Conservation (phyloP, 306 rosid species). For the Inga laurina region DNA sequence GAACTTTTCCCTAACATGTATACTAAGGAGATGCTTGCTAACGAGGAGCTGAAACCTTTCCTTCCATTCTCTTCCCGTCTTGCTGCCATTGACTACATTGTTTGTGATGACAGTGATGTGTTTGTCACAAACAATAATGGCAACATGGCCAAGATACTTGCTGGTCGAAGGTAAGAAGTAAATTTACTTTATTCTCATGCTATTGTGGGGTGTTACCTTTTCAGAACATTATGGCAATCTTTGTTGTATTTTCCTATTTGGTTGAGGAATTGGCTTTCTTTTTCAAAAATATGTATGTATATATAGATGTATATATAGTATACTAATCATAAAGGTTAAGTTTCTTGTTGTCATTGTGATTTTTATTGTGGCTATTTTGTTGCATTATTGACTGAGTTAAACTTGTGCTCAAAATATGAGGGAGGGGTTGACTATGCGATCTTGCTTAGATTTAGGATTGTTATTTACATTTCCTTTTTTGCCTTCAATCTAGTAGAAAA, state of each 20-base stretch:
- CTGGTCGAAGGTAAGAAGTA: conserved; percentile 81
- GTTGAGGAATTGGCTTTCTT: conserved; percentile 4
- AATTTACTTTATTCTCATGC: conserved; percentile 8
- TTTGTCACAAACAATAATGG: conserved; percentile 97
- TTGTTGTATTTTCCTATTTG: not conserved
- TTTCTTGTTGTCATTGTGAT: not conserved
- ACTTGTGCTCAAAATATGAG: not conserved
- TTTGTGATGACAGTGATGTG: conserved; percentile 92
- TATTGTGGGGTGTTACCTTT: not conserved
- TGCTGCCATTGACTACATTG: conserved; percentile 95
- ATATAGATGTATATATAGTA: not conserved
- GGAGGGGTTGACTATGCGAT: not conserved
- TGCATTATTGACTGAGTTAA: not conserved
- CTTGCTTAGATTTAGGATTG: conserved; percentile 16
- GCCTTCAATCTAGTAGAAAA: conserved; percentile 1
- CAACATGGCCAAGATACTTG: conserved; percentile 98
- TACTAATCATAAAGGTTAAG: not conserved
- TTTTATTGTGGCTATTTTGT: conserved; percentile 11
- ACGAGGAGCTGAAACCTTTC: conserved; percentile 80
- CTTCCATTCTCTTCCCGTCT: conserved; percentile 91
- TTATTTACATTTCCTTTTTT: conserved; percentile 11
- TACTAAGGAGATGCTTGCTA: conserved; percentile 93
- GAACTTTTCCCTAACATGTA: conserved; percentile 93
- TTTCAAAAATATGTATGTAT: not conserved
- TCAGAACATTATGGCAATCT: not conserved